Evolutionary conservation across 345 rosid genomes (phyloP), one percentile per base, ranked within the genome.

Genomic region (Turritis glabra): DNA sequence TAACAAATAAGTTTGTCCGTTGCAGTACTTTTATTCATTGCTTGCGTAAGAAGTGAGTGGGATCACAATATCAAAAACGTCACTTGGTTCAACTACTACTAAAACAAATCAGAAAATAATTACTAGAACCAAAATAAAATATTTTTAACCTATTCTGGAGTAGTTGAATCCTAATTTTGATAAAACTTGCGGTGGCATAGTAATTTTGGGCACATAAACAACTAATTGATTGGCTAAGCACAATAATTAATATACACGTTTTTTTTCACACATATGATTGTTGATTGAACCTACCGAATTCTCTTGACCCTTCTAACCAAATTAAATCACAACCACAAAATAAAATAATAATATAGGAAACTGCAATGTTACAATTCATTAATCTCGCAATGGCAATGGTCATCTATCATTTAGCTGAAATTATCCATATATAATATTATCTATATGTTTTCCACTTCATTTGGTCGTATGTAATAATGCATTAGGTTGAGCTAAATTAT

Each of bases 1-100:
- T 69, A 76, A 69, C 80, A 76, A 62, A 62, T 44, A 76, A 17
- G 59, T 46, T 76, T 76, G 80, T 76, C 75, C 47, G 27, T 69
- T 76, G 60, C 75, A 69, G 5, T 55, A 76, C 57, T 53, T 67
- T 62, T 69, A 35, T 33, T 33, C 58, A 69, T 76, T 64, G 76
- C 66, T 64, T 70, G 71, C 76, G 75, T 76, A 54, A 43, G 70
- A 43, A 63, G 33, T 58, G 66, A 62, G 23, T 61, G 37, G 37
- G 61, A 40, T 59, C 46, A 50, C 60, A 21, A 19, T 26, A 13
- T 41, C 8, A 10, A 61, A 1, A 41, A 23, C 70, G 57, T 69
- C 75, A 76, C 69, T 53, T 33, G 15, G 8, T 62, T 69, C 70
- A 76, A 69, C 75, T 13, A 69, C 80, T 76, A 43, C 79, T 23